Conservation (phyloP, 1,284 basidiomycete genomes). For the Xerocomus nothofagi region DNA sequence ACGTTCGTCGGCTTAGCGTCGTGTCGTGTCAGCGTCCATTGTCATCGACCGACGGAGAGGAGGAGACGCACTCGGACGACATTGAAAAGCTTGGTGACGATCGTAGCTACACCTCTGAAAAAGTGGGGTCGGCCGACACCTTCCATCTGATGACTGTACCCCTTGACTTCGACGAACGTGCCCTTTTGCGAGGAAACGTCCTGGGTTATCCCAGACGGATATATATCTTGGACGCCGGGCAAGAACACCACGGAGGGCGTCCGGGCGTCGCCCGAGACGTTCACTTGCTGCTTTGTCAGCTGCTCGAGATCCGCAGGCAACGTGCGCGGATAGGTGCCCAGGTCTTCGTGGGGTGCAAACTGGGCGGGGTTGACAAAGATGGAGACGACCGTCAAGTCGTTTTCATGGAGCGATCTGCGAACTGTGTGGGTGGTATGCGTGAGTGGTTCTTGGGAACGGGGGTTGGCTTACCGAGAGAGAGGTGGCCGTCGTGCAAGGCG, state of each 20-base stretch:
- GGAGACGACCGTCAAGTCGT: constrained; percentile 88
- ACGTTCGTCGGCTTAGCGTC: constrained; percentile 88
- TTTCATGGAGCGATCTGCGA: constrained; percentile 68
- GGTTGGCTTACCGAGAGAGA: constrained; percentile 71
- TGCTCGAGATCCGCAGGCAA: constrained; percentile 62
- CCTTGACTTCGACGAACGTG: constrained; percentile 89
- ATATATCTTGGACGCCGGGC: constrained; percentile 80
- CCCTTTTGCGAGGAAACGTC: constrained; percentile 77
- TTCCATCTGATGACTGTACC: constrained; percentile 87
- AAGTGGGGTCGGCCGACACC: constrained; percentile 83
- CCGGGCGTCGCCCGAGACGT: constrained; percentile 30
- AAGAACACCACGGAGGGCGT: constrained; percentile 75
- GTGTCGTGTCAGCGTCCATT: constrained; percentile 5
- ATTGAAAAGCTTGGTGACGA: constrained; percentile 95
- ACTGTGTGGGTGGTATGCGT: constrained; percentile 42
- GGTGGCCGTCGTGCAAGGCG: constrained; percentile 90
- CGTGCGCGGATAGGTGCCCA: constrained; percentile 88
- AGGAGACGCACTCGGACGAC: constrained; percentile 67
- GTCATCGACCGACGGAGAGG: neutral
- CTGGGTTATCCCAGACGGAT: constrained; percentile 85
- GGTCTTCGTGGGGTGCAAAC: constrained; percentile 95
- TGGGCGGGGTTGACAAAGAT: constrained; percentile 99
- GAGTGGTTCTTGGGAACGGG: neutral
- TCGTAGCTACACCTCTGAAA: constrained; percentile 94
- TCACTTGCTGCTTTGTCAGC: constrained; percentile 39